phyloP scores from a whole-genome alignment of 1,284 basidiomycete species.

The Fomes fomentarius region DNA sequence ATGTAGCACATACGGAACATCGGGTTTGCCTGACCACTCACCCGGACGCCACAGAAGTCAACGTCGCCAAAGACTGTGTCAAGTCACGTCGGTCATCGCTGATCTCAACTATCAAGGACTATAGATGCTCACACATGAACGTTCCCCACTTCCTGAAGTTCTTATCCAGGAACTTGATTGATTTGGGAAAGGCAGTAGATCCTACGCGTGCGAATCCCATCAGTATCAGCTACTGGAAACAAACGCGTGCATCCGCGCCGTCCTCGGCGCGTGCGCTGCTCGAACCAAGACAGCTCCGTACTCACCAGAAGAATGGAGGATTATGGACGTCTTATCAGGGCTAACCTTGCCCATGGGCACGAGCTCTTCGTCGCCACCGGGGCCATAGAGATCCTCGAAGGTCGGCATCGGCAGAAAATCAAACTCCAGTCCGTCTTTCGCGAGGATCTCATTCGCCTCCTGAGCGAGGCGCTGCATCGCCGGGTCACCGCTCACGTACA shows the following conservation, averaged over 20 bases:
- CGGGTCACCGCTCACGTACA: constrained; percentile 33
- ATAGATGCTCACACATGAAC: too few relatives aligned
- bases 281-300: background rate
- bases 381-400: constrained; percentile 27
- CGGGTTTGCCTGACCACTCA: too few relatives aligned
- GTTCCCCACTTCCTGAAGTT: too few relatives aligned
- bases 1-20: too few relatives aligned
- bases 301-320: constrained; percentile 24
- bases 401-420: constrained; percentile 24
- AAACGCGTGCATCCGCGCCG: background rate
- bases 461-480: constrained; percentile 20
- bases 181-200: background rate
- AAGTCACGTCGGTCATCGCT: background rate
- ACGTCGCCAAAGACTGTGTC: background rate
- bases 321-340: constrained; percentile 7
- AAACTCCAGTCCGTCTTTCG: constrained; percentile 7
- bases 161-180: too few relatives aligned
- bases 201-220: background rate
- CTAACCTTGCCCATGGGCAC: constrained; percentile 21
- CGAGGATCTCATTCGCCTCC: constrained; percentile 14
- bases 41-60: too few relatives aligned
- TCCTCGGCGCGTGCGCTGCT: background rate
- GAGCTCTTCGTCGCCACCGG: constrained; percentile 9
- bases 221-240: background rate
- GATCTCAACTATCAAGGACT: background rate